These are phyloP conservation scores for Musa troglodytarum DNA, from an alignment of 176 grass and related monocot genomes.

Conservation along the genomic window DNA sequence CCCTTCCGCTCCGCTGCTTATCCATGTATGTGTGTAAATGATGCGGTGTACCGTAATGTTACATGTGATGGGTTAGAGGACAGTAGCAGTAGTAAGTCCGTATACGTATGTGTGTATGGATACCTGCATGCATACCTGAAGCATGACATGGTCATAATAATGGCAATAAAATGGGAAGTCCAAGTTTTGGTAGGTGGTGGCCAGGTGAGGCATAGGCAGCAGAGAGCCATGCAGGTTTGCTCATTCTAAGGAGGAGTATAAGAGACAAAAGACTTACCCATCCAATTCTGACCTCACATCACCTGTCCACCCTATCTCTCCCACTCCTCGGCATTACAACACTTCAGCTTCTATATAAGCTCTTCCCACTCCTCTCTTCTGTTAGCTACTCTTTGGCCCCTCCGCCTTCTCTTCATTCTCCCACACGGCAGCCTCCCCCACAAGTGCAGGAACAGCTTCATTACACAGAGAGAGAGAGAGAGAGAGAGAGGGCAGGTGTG, in stretches of 20 bases:
- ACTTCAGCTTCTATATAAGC: background rate
- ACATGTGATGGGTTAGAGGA: too few species aligned
- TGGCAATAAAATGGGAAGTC: too few species aligned
- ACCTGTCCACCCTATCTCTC: background rate
- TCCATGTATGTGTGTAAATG: too few species aligned
- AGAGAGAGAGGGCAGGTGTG: too few species aligned
- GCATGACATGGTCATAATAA: too few species aligned
- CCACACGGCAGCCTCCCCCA: too few species aligned
- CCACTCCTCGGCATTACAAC: background rate
- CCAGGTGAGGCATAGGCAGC: background rate
- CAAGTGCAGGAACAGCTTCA: too few species aligned
- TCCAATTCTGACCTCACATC: conserved; percentile 1
- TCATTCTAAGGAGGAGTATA: background rate
- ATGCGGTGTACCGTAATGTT: too few species aligned
- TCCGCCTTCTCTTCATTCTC: background rate
- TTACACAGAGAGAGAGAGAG: too few species aligned
- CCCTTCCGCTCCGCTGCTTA: too few species aligned
- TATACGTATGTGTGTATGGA: background rate
- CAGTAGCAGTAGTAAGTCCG: too few species aligned
- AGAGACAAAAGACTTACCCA: background rate
- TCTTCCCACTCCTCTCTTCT: background rate
- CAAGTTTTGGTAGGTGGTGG: too few species aligned
- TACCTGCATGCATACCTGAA: background rate
- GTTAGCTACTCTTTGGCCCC: background rate
- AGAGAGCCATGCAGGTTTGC: background rate